A percentile compares a stretch with the other conserved stretches of the same genome.
phyloP scores from a whole-genome alignment of 805 yeast species.

The Tetrapisispora fleetii region DNA sequence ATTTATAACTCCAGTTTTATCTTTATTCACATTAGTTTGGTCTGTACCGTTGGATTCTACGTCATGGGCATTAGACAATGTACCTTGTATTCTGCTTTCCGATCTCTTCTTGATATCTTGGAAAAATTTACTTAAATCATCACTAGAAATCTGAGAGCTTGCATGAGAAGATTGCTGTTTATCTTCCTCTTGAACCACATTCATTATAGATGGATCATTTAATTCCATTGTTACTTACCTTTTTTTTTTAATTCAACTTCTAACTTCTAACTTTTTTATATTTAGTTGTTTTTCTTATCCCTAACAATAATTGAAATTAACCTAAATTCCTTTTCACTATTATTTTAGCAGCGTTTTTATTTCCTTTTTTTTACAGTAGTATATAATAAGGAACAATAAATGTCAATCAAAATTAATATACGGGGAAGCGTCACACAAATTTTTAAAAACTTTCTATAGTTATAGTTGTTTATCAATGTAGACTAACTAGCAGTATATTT shows the following conservation, averaged over 20 bases:
- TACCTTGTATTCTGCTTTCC: background rate
- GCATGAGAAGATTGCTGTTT: background rate
- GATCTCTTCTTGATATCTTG: constrained; percentile 3
- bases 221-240: constrained; percentile 10
- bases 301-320: too few relatives aligned
- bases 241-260: background rate
- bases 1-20: background rate
- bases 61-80: background rate
- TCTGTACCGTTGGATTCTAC: background rate
- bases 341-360: too few relatives aligned
- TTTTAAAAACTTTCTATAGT: too few relatives aligned
- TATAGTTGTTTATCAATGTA: too few relatives aligned
- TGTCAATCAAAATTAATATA: background rate
- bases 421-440: too few relatives aligned
- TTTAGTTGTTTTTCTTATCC: background rate
- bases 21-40: background rate
- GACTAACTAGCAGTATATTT: too few relatives aligned
- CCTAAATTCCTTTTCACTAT: too few relatives aligned
- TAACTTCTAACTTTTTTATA: background rate
- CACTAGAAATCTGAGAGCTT: background rate
- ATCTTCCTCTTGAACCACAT: constrained; percentile 3
- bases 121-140: constrained; percentile 2
- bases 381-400: background rate
- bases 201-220: constrained; percentile 16
- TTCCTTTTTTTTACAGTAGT: background rate